Evolutionary conservation across 768 basidiomycete species (phyloP).

Genomic region (Lactarius akahatsu): DNA sequence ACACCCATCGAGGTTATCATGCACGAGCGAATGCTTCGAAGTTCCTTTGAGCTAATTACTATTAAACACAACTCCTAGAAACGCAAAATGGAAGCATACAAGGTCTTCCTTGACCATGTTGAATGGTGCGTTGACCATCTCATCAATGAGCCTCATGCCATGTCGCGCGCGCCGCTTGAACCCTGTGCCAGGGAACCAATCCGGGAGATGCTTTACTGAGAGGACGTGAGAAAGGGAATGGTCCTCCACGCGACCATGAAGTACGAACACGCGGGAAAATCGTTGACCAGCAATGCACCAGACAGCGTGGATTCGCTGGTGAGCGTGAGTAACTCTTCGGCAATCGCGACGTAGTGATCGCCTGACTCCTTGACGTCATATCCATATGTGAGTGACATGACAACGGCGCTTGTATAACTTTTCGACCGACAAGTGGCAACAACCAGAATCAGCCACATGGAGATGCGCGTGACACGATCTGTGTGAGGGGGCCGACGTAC

Average conservation of each 20-base stretch:
- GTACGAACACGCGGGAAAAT: slow-evolving; percentile 8
- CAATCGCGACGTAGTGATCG: slow-evolving; percentile 17
- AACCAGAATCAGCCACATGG: neutral
- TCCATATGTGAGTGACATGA: slow-evolving; percentile 19
- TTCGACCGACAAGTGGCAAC: neutral
- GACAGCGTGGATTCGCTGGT: slow-evolving; percentile 16
- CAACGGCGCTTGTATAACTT: slow-evolving; percentile 9
- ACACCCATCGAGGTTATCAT: slow-evolving; percentile 17
- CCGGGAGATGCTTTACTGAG: slow-evolving; percentile 10
- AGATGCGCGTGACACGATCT: neutral
- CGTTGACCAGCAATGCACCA: slow-evolving; percentile 10
- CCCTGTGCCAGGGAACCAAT: slow-evolving; percentile 20
- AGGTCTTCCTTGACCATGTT: slow-evolving; percentile 17
- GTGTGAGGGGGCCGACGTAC: neutral
- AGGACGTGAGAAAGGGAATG: neutral
- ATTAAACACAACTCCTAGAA: neutral
- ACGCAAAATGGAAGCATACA: neutral
- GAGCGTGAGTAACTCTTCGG: slow-evolving; percentile 12
- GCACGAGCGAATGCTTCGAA: slow-evolving; percentile 20
- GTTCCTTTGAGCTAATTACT: slow-evolving; percentile 15
- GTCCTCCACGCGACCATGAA: neutral
- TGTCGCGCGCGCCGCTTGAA: slow-evolving; percentile 16
- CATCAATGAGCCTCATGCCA: slow-evolving; percentile 10
- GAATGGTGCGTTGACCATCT: slow-evolving; percentile 21
- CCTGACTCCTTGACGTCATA: slow-evolving; percentile 19